Base-by-base conservation (phyloP, 139 green algal genomes). In the Marvania coccoides region DNA sequence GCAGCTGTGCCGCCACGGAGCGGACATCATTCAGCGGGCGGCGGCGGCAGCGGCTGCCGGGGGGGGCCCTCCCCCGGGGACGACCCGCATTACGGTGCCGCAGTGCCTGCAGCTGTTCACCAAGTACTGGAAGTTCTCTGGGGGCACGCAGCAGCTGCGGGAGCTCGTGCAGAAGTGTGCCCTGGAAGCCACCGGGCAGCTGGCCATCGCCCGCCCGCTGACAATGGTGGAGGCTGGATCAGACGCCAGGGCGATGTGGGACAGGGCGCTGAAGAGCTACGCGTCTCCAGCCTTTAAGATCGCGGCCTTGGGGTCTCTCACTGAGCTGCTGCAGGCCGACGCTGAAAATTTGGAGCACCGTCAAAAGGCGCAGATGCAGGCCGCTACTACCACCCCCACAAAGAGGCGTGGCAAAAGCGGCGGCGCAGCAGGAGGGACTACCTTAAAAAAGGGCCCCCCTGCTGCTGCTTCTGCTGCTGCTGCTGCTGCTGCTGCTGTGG, bases 251-350 rank as follows among this genome's bases (percentile, higher is more conserved):
- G 10, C 12, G 12, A 64, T 75, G 23, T 47, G 34, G 3, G 29
- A 36, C 54, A 56, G 46, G 2, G 73, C 72, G 14, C 64, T 86
- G 69, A 14, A 54, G 47, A 64, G 30, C 30, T 36, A 23, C 54
- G 58, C 78, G 5, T 54, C 75, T 0, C 30, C 69, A 14, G 3
- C 35, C 4, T 45, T 89, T 23, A 89, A 90, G 74, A 53, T 65
- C 7, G 74, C 79, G 10, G 81, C 82, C 23, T 79, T 94, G 19
- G 31, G 24, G 47, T 86, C 85, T 67, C 72, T 94, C 5, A 73
- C 77, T 4, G 84, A 93, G 46, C 71, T 93, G 64, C 76, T 93
- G 58, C 62, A 82, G 31, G 68, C 67, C n/a, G 87, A 93, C 36
- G 83, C 89, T 74, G 69, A 77, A 14, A 46, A 31, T 2, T 39